A percentile compares a stretch with the other conserved stretches of the same genome.
Conservation (phyloP, 2,329 filamentous ascomycete species). For the Colletotrichum musicola region DNA sequence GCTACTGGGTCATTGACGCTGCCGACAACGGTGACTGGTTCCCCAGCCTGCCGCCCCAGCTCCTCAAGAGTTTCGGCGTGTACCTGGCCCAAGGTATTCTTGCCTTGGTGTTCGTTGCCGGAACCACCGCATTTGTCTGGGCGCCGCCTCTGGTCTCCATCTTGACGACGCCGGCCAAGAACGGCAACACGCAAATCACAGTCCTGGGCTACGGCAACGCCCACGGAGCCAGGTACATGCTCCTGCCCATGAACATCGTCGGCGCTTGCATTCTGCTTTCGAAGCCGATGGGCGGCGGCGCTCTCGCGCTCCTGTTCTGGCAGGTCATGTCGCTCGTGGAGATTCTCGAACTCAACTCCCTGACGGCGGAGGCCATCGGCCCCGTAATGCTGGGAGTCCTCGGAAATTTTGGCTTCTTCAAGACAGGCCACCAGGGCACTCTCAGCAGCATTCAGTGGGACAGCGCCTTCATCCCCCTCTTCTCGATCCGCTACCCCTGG, state of each 20-base stretch:
- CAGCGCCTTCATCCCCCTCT: conserved; percentile 89
- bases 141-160: conserved; percentile 87
- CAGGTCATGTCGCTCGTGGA: conserved; percentile 86
- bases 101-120: conserved; percentile 83
- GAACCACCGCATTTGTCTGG: conserved; percentile 87
- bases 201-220: conserved; percentile 93
- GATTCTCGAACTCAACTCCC: conserved; percentile 70
- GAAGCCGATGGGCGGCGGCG: conserved; percentile 93
- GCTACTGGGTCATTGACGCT: conserved; percentile 91
- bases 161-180: conserved; percentile 60
- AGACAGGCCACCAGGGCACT: conserved; percentile 94
- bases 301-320: conserved; percentile 85
- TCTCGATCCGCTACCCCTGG: conserved; percentile 89
- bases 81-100: conserved; percentile 85
- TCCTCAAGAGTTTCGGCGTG: conserved; percentile 80
- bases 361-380: conserved; percentile 80
- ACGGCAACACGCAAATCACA: conserved; percentile 71
- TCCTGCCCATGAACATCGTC: conserved; percentile 84
- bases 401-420: conserved; percentile 96
- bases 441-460: conserved; percentile 96
- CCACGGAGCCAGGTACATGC: conserved; percentile 90
- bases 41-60: conserved; percentile 65
- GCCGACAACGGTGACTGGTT: conserved; percentile 91
- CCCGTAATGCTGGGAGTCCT: conserved; percentile 88
- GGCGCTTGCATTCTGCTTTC: conserved; percentile 83